Evolutionary conservation across 2,329 filamentous ascomycete species (phyloP).

Genomic region (Cordyceps cicadae): DNA sequence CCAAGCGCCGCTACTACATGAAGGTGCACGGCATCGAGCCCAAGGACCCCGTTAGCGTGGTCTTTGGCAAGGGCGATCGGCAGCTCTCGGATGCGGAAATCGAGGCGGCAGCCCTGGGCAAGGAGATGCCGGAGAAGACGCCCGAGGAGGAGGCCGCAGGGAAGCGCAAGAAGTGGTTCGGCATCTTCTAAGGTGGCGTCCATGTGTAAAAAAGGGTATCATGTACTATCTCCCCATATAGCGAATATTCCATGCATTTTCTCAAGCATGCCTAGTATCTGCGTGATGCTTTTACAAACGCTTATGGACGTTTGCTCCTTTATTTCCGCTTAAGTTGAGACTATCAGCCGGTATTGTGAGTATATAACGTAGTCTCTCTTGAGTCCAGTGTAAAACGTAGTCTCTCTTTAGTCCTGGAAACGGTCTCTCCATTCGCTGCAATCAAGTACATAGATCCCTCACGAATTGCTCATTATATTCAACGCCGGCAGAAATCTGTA

Average conservation of each 20-base stretch:
- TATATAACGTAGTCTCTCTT: too few relatives aligned
- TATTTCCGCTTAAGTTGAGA: too few relatives aligned
- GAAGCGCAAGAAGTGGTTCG: slow-evolving; percentile 65
- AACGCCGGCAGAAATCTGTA: background rate
- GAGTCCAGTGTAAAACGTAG: too few relatives aligned
- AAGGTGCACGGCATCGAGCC: slow-evolving; percentile 75
- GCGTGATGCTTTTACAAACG: too few relatives aligned
- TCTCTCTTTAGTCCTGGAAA: too few relatives aligned
- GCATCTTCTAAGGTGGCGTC: slow-evolving; percentile 55
- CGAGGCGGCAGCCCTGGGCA: slow-evolving; percentile 29
- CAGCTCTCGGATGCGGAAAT: slow-evolving; percentile 28
- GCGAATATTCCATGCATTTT: background rate
- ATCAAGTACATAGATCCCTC: too few relatives aligned
- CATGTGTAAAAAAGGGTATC: background rate
- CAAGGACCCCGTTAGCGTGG: slow-evolving; percentile 44
- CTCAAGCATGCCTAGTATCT: too few relatives aligned
- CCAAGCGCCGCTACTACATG: slow-evolving; percentile 78
- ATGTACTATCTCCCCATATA: background rate
- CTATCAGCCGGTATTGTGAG: too few relatives aligned
- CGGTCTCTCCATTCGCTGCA: too few relatives aligned
- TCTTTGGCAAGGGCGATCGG: slow-evolving; percentile 29
- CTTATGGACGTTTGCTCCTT: too few relatives aligned
- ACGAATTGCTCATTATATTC: background rate
- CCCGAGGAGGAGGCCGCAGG: slow-evolving; percentile 27
- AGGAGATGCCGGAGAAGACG: slow-evolving; percentile 23